A percentile compares a stretch with the other conserved stretches of the same genome.
These are phyloP conservation scores for Amylostereum areolatum DNA, from an alignment of 1,284 basidiomycete species.

Conservation along the genomic window DNA sequence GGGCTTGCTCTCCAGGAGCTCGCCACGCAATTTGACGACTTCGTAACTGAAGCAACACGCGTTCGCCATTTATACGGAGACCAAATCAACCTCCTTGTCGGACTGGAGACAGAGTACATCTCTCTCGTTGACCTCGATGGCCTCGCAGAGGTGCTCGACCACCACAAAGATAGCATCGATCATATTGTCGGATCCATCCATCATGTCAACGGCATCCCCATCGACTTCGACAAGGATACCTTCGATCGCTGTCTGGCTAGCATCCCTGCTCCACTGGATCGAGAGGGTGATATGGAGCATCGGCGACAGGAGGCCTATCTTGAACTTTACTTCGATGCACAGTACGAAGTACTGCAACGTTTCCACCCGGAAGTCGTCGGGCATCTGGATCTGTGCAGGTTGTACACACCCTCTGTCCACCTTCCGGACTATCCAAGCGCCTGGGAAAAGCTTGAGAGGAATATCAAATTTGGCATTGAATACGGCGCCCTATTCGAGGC, in stretches of 20 bases:
- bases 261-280: conserved; percentile 23
- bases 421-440: conserved; percentile 52
- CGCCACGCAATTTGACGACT: conserved; percentile 56
- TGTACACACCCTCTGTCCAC: conserved; percentile 62
- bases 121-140: conserved; percentile 57
- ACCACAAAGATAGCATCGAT: conserved; percentile 55
- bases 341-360: conserved; percentile 61
- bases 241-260: conserved; percentile 57
- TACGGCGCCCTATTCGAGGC: conserved; percentile 95
- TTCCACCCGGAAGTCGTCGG: conserved; percentile 89
- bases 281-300: conserved; percentile 11
- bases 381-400: conserved; percentile 86
- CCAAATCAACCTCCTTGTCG: conserved; percentile 78
- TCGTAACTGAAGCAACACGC: conserved; percentile 71
- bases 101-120: conserved; percentile 93
- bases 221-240: conserved; percentile 84
- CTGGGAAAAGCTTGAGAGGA: conserved; percentile 68
- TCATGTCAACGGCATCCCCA: conserved; percentile 83
- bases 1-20: conserved; percentile 43
- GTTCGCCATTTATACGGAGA: conserved; percentile 56
- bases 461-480: conserved; percentile 65
- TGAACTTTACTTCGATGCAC: conserved; percentile 76
- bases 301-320: conserved; percentile 45
- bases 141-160: conserved; percentile 44
- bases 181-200: conserved; percentile 94